Evolutionary conservation across 139 green algal species (phyloP), one percentile per base, ranked within the genome.

Genomic region (Asterochloris sp.): DNA sequence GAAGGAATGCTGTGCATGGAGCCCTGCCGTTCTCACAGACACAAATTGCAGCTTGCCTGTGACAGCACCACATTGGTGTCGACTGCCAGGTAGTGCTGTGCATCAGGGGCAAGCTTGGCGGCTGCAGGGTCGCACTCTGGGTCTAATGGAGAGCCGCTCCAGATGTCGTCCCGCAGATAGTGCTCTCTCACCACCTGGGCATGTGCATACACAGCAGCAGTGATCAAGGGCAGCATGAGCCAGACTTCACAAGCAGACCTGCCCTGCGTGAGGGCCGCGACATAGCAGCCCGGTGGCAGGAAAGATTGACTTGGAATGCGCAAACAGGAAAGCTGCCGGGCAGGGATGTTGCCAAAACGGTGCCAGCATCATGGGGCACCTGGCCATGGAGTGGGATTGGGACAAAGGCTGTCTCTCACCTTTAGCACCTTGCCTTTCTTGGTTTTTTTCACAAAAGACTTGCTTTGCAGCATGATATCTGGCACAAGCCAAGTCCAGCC

Each of bases 121-220:
- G 82, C 77, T 21, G 84, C 84, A 0, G 84, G 61, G n/a, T 90
- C 82, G 69, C 91, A 96, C 10, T 92, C 74, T 21, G 92, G 89
- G 84, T 97, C 93, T 63, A 95, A 81, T 0, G 89, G 87, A 0
- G 91, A 89, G 69, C 93, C 95, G 81, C 89, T 94, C 84, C 84
- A 94, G 63, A 99, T 98, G 87, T 99, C 97, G 81, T 99, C 97
- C 13, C 97, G 88, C 12, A 99, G 87, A 83, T 99, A 99, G 82
- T 98, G 97, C 88, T 99, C 96, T 0, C 90, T 83, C 11, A 97
- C 92, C 0, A 96, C 91, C 92, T 95, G 86, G 21, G 74, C 12
- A 73, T 62, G 21, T 71, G 15, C 38, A 54, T 54, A 54, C 38
- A 14, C 6, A 62, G 74, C 13, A 27, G 74, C 17, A 17, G 29